These are phyloP conservation scores for Aegle marmelos DNA, from an alignment of 345 rosid genomes.

Conservation along the genomic window DNA sequence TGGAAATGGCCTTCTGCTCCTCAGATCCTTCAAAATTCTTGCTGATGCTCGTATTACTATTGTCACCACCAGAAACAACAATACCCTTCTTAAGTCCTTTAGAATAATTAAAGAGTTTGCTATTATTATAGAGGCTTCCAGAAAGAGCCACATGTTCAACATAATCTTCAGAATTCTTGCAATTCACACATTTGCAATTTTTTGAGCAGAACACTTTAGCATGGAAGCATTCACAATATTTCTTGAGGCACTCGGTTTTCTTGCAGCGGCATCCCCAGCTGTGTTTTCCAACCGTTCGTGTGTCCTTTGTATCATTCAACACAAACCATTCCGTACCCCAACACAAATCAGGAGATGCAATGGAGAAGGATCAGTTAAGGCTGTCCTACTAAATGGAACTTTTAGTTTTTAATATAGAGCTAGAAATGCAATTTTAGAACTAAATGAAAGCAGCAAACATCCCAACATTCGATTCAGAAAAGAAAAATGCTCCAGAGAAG, in stretches of 20 bases:
- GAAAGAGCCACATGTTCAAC: conserved; percentile 13
- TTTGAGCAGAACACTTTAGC: conserved; percentile 47
- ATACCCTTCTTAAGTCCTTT: conserved; percentile 17
- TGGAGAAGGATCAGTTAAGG: background rate
- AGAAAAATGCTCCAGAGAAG: too few relatives aligned
- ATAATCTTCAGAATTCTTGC: conserved; percentile 33
- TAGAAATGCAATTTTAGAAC: background rate
- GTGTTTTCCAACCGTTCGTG: conserved; percentile 28
- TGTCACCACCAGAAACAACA: conserved; percentile 7
- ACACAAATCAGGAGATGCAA: background rate
- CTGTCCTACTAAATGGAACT: background rate
- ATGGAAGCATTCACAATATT: conserved; percentile 62
- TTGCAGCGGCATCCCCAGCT: conserved; percentile 57
- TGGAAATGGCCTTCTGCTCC: conserved; percentile 33
- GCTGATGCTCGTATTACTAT: background rate
- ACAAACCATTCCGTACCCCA: conserved; percentile 14
- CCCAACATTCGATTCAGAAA: too few relatives aligned
- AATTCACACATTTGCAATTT: conserved; percentile 49
- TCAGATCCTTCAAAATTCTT: conserved; percentile 32
- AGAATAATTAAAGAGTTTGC: conserved; percentile 9
- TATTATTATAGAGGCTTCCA: background rate
- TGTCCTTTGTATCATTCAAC: conserved; percentile 25
- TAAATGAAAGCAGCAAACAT: background rate
- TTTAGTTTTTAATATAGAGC: background rate
- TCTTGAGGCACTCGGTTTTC: conserved; percentile 46